These are phyloP conservation scores for Triticum turgidum DNA, from an alignment of 176 grass and related monocot genomes.

Conservation along the genomic window DNA sequence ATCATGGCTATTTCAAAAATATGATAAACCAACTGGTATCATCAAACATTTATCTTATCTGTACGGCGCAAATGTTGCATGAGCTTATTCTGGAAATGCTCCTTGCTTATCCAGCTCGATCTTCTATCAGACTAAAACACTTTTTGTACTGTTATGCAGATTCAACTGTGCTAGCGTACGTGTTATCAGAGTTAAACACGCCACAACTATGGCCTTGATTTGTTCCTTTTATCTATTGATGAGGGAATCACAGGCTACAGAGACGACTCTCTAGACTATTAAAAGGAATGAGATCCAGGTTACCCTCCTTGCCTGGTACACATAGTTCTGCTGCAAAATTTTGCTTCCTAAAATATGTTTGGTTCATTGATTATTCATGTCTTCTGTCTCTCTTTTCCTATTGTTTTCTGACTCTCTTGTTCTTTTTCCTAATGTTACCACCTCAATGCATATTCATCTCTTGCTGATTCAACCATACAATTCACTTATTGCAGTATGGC, in stretches of 20 bases:
- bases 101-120: constrained; percentile 20
- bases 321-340: constrained; percentile 12
- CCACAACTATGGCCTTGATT: constrained; percentile 78
- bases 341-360: not conserved
- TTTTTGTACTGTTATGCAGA: constrained; percentile 56
- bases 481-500: constrained; percentile 62
- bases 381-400: too few species aligned
- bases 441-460: not conserved
- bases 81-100: not conserved
- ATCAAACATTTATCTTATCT: not conserved
- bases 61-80: not conserved
- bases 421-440: too few species aligned
- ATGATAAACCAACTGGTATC: not conserved
- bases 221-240: constrained; percentile 93
- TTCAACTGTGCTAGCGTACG: constrained; percentile 90
- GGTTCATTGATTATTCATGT: not conserved
- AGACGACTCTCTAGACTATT: constrained; percentile 90
- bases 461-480: constrained; percentile 17
- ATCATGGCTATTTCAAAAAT: not conserved
- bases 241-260: constrained; percentile 94
- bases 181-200: constrained; percentile 75
- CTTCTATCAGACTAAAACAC: not conserved
- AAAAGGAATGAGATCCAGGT: constrained; percentile 99
- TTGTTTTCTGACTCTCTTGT: too few species aligned
- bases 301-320: not conserved